Evolutionary conservation across 177 flowering plant genomes (phyloP), one percentile per base, ranked within the genome.

Genomic region (Tripterygium wilfordii): DNA sequence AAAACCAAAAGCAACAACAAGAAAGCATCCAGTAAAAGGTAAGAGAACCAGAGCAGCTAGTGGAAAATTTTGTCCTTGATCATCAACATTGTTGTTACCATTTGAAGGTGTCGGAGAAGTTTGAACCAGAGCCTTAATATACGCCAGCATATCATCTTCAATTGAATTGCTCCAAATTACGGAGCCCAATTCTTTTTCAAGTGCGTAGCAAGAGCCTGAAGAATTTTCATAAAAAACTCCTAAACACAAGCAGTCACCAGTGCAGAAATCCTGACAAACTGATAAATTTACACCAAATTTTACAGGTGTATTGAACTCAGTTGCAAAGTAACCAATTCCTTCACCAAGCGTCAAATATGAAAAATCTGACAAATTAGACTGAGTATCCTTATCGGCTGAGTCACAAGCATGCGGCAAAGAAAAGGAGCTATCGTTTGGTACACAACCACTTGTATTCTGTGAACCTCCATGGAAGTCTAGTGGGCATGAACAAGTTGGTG

Each of bases 171-270:
- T 58, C 18, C 47, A 48, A 10, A 72, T 60, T 21, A 86, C 8
- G 17, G 98, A 90, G 9, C 95, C 98, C 42, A 87, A 27, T 18
- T 53, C 62, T 16, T 76, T 45, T 39, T 61, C 54, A 48, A 90
- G 48, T 21, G 56, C 16, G 56, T 66, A 75, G 71, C 96, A 90
- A 48, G 80, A 71, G 59, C 74, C 75, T 21, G 91, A 65, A 14
- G 88, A 67, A 43, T 78, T 75, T 8, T 51, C 59, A 57, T 68
- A 70, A 72, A 80, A 87, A 27, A 80, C 27, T 2, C 95, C 98
- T 49, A 78, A 65, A 56, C 98, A 90, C 37, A 83, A 62, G 58
- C 98, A 90, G 53, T 81, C 68, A 21, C 18, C 42, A 4, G 84
- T 64, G 54, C 98, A 90, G 16, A 75, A 56, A 62, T 56, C 56